Evolutionary conservation across 495 filamentous ascomycete genomes (phyloP).

Genomic region (Podospora appendiculata): DNA sequence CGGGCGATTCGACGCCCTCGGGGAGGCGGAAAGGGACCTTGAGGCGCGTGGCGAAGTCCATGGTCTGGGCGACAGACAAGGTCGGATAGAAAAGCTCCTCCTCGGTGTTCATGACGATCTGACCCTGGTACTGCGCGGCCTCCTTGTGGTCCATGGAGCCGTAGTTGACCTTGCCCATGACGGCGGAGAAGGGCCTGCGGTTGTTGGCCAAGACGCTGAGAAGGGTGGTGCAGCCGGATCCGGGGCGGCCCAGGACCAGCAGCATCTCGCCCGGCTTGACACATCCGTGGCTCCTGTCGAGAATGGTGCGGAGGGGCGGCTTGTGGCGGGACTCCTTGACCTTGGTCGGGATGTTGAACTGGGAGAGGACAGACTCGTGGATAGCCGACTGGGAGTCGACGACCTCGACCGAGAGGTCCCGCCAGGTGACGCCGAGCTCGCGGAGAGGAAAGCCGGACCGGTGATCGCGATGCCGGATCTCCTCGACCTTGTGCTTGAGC

Average conservation of each 20-base stretch:
- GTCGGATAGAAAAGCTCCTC: conserved; percentile 58
- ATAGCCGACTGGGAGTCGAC: conserved; percentile 29
- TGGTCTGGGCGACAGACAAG: conserved; percentile 54
- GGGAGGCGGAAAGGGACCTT: conserved; percentile 33
- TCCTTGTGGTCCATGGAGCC: conserved; percentile 47
- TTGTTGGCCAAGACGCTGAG: conserved; percentile 72
- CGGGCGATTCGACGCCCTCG: conserved; percentile 2
- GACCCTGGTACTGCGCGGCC: conserved; percentile 53
- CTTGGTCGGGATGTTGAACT: conserved; percentile 45
- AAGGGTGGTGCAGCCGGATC: conserved; percentile 70
- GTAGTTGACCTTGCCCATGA: conserved; percentile 64
- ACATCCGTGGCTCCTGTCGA: conserved; percentile 44
- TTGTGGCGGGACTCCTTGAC: conserved; percentile 38
- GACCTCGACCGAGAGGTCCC: conserved; percentile 51
- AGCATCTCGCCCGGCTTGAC: conserved; percentile 70
- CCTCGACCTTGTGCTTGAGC: conserved; percentile 38
- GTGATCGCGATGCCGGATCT: conserved; percentile 36
- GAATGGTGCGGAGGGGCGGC: conserved; percentile 50
- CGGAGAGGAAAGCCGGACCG: conserved; percentile 41
- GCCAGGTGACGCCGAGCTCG: conserved; percentile 53
- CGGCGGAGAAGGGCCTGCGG: conserved; percentile 56
- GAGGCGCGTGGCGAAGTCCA: conserved; percentile 50
- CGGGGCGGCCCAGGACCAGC: conserved; percentile 70
- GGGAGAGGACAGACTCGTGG: conserved; percentile 41
- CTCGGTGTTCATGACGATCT: conserved; percentile 48